These are phyloP conservation scores for Saturnispora serradocipensis DNA, from an alignment of 805 yeast species.

Conservation along the genomic window DNA sequence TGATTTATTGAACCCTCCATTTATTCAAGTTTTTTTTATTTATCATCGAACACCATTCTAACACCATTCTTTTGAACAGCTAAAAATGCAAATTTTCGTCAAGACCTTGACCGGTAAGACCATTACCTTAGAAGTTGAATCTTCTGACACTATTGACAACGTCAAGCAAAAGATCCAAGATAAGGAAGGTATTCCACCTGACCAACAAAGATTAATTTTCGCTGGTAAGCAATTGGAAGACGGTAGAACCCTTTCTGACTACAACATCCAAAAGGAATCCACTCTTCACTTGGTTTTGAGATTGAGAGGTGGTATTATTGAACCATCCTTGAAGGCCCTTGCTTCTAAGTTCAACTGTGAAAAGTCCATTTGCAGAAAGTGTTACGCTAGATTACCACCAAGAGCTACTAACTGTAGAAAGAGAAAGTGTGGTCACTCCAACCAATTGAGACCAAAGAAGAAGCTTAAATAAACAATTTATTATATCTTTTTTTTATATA, in stretches of 20 bases:
- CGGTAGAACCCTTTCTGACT: slow-evolving; percentile 89
- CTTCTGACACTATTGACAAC: slow-evolving; percentile 91
- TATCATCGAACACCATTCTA: slow-evolving; percentile 10
- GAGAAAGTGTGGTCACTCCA: slow-evolving; percentile 99
- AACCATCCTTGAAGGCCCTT: slow-evolving; percentile 97
- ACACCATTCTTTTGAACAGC: slow-evolving; percentile 10
- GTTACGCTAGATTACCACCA: slow-evolving; percentile 99
- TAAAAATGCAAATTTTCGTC: slow-evolving; percentile 89
- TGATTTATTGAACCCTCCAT: not conserved
- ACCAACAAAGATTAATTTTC: slow-evolving; percentile 89
- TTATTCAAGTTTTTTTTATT: not conserved
- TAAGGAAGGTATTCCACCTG: slow-evolving; percentile 96
- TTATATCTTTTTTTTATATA: not conserved
- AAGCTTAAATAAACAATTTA: slow-evolving; percentile 71
- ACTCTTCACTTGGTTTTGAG: slow-evolving; percentile 52
- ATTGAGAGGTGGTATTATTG: slow-evolving; percentile 82
- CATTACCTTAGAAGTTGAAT: slow-evolving; percentile 78
- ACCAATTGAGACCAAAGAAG: slow-evolving; percentile 99
- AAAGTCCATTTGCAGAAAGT: slow-evolving; percentile 97
- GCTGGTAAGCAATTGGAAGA: slow-evolving; percentile 97
- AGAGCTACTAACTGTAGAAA: slow-evolving; percentile 99
- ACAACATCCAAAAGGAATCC: slow-evolving; percentile 93
- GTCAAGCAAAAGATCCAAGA: slow-evolving; percentile 94
- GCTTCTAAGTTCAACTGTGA: slow-evolving; percentile 99
- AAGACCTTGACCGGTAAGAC: slow-evolving; percentile 99